Conservation (phyloP, 306 rosid genomes). For the Vigna trinervia region DNA sequence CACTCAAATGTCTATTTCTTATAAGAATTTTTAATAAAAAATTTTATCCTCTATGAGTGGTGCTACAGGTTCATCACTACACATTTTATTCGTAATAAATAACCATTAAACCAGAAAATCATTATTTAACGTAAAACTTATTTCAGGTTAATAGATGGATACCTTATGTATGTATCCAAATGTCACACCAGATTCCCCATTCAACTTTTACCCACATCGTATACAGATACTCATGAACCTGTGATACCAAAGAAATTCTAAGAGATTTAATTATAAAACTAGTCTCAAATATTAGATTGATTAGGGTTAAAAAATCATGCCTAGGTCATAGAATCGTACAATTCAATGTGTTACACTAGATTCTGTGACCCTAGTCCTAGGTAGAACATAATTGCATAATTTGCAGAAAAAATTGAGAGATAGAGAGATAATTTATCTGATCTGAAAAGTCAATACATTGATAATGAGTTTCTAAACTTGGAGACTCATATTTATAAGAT, state of each 20-base stretch:
- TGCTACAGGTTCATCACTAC: too few relatives aligned
- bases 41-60: too few relatives aligned
- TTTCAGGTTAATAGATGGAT: too few relatives aligned
- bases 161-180: too few relatives aligned
- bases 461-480: not conserved
- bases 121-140: too few relatives aligned
- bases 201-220: too few relatives aligned
- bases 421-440: not conserved
- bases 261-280: constrained; percentile 29
- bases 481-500: not conserved
- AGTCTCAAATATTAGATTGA: constrained; percentile 1
- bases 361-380: constrained; percentile 7
- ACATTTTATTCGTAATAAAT: too few relatives aligned
- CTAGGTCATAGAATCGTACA: not conserved
- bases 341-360: not conserved
- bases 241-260: constrained; percentile 24
- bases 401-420: not conserved
- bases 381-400: not conserved
- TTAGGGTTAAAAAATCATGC: constrained; percentile 1
- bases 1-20: too few relatives aligned
- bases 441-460: not conserved
- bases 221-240: constrained; percentile 60
- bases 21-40: too few relatives aligned
- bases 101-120: too few relatives aligned
- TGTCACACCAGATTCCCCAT: too few relatives aligned